Evolutionary conservation across 1,284 basidiomycete genomes (phyloP), one percentile per base, ranked within the genome.

Genomic region (Leccinum solheimii): DNA sequence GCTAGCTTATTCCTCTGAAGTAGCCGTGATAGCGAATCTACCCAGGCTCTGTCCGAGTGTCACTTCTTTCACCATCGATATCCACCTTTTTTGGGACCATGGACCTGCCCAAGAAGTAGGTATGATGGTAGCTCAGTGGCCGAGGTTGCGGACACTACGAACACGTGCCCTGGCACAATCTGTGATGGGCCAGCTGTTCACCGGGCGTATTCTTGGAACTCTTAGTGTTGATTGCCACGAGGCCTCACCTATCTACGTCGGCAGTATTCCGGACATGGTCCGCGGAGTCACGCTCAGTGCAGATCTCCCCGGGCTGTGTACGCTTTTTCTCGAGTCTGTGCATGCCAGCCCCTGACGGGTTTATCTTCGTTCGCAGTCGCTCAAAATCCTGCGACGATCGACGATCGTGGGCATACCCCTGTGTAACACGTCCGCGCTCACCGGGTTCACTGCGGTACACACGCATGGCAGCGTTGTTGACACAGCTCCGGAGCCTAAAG

Each of bases 21-120:
- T 55, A 3, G 45, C 58, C 14, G 38, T 60, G 1, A 13, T 69
- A 7, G 55, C 48, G 9, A 56, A 66, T 23, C n/a, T 69, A 26
- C 66, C 51, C 2, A 26, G 16, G 16, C 59, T 66, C 11, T 66
- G 63, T 53, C 63, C 68, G 1, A 68, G 63, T 21, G 55, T 68
- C 48, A 66, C 64, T 7, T 68, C 66, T 5, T 58, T 67, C 40
- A 49, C 43, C 16, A 1, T 68, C 21, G 6, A 19, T 19, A 40
- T 56, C 36, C 9, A 14, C 21, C 50, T 43, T 32, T 55, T 54
- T 13, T 61, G 61, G 56, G 50, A 53, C 13, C 30, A 63, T 9
- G 38, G 55, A 43, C 55, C 50, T 16, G 34, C 7, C 9, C 27
- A 5, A 30, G 57, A 63, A 54, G 23, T 68, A 26, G 62, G 66